Base-by-base conservation (phyloP, 2,329 filamentous ascomycete genomes). In the Xylaria sp. region DNA sequence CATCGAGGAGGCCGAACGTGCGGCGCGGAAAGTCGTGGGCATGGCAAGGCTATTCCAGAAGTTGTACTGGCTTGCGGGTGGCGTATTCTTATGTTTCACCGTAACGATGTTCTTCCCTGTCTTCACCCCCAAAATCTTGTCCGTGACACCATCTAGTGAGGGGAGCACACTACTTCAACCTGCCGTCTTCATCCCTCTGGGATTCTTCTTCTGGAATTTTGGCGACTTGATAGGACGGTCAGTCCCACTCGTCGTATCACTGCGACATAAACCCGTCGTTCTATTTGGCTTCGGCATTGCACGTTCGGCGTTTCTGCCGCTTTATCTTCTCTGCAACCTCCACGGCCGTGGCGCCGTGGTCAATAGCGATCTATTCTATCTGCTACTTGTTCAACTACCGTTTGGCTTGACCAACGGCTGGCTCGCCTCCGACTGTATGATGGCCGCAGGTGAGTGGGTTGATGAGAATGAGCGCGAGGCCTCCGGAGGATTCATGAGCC, bases 81-180 rank as follows among this genome's bases (percentile, higher is more conserved):
- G 92, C 8, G 89, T 98, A 15, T 94, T 93, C 75, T 79, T 94
- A 72, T 94, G 91, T 77, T 98, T 98, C 77, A 82, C 87, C 51
- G 82, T 95, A 64, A 94, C 94, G 59, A 98, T 99, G 95, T 90
- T 96, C 78, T 98, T 94, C 83, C 96, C 96, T 0, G 93, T 98
- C 69, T 97, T 97, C 81, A 98, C 96, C 0, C 83, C 86, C 66
- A 89, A 91, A 80, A 91, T 91, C 62, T 72, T 84, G 25, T 88
- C 85, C 2, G 82, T 87, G 8, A 72, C 73, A 61, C 73, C 73
- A 15, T 71, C 73, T 28, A 74, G 75, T 76, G 66, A 84, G 77
- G 84, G 87, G 13, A 83, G 86, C 13, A 81, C 85, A 18, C 82
- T 97, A 18, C 88, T 97, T 73, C 88, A 89, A 62, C 89, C 93